Conservation (phyloP, 306 rosid genomes). For the Gillenia trifoliata region DNA sequence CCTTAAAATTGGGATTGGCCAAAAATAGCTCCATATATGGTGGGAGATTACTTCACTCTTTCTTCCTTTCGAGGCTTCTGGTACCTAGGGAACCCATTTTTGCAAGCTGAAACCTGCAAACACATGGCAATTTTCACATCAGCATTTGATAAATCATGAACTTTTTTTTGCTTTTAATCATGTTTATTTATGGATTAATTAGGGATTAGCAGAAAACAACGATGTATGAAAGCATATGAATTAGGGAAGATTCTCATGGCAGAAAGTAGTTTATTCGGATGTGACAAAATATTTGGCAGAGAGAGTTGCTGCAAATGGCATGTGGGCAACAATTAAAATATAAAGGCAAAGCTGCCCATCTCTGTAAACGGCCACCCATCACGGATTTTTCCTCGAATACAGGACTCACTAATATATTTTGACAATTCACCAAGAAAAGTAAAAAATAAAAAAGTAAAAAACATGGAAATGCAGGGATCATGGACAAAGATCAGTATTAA, state of each 20-base stretch:
- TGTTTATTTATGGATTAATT: background rate
- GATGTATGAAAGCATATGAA: constrained; percentile 2
- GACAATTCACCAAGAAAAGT: background rate
- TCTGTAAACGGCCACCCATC: constrained; percentile 29
- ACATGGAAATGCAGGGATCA: background rate
- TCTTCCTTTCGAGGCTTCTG: constrained; percentile 64
- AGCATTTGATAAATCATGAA: background rate
- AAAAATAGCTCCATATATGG: background rate
- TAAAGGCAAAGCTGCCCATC: constrained; percentile 24
- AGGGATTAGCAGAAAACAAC: background rate
- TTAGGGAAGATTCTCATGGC: constrained; percentile 14
- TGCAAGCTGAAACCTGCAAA: constrained; percentile 84
- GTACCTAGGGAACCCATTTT: constrained; percentile 71
- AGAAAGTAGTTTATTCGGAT: background rate
- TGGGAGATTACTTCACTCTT: constrained; percentile 42
- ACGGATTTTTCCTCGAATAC: constrained; percentile 20
- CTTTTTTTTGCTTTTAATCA: background rate
- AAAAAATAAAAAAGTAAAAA: background rate
- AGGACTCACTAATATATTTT: background rate
- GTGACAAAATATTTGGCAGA: constrained; percentile 14
- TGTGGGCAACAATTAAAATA: constrained; percentile 25
- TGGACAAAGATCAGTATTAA: background rate
- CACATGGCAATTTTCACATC: constrained; percentile 3
- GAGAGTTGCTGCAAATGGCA: constrained; percentile 24
- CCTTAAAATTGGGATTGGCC: background rate